Evolutionary conservation across 2,329 filamentous ascomycete species (phyloP).

Genomic region (Lasiodiplodia sp.): DNA sequence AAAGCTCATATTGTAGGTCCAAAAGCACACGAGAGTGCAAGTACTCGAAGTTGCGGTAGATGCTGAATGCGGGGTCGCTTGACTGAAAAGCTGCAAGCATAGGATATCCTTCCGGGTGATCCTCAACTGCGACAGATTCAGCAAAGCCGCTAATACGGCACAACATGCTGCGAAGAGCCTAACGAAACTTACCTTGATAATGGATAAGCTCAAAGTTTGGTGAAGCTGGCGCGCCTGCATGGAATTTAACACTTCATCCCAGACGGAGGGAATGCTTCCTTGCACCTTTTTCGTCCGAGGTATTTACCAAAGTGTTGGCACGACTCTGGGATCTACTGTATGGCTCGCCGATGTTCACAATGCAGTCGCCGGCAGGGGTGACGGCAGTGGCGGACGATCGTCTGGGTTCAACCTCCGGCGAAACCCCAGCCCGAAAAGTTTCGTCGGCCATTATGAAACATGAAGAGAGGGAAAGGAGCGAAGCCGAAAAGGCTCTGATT

Average conservation of each 20-base stretch:
- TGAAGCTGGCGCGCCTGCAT: too few species aligned
- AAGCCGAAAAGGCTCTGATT: neutral
- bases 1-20: constrained; percentile 44
- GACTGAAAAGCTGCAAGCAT: constrained; percentile 43
- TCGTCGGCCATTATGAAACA: neutral
- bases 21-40: constrained; percentile 45
- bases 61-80: constrained; percentile 45
- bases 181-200: neutral
- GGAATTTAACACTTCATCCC: too few species aligned
- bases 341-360: neutral
- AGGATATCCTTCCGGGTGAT: constrained; percentile 43
- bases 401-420: neutral
- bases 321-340: neutral
- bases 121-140: constrained; percentile 34
- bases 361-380: neutral
- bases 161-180: neutral
- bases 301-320: neutral
- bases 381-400: neutral
- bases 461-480: neutral
- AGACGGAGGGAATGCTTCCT: too few species aligned
- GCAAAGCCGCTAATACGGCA: neutral
- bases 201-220: neutral
- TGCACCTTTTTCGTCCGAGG: neutral
- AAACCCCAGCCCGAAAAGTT: neutral
- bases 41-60: constrained; percentile 46